Conservation (phyloP, 176 grass and related monocot species). For the Aegilops longissima region DNA sequence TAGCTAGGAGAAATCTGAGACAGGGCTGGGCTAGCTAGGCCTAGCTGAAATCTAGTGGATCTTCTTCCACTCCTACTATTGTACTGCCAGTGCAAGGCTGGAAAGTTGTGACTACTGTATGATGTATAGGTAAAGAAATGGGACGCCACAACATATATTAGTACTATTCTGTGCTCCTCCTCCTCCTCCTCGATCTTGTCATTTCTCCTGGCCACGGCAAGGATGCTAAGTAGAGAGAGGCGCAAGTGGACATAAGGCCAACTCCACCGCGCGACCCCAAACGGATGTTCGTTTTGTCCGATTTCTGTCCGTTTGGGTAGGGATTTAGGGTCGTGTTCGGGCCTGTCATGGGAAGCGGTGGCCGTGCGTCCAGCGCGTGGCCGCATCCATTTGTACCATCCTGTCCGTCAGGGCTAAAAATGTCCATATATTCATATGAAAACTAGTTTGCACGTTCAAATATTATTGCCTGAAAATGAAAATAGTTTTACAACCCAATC, state of each 20-base stretch:
- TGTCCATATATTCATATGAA: too few relatives aligned
- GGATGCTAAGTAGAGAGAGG: background rate
- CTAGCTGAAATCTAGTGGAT: constrained; percentile 51
- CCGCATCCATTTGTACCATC: too few relatives aligned
- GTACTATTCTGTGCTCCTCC: background rate
- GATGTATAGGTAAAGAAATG: constrained; percentile 64
- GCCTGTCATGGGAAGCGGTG: too few relatives aligned
- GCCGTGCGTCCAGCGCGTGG: too few relatives aligned
- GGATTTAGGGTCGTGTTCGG: too few relatives aligned
- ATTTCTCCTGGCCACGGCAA: background rate
- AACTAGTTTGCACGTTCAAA: too few relatives aligned
- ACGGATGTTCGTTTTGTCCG: too few relatives aligned
- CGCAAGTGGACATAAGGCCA: background rate
- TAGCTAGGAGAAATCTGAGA: background rate
- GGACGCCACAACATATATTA: constrained; percentile 29
- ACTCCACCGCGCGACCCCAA: too few relatives aligned
- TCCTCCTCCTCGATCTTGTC: constrained; percentile 2
- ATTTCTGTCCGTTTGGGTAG: too few relatives aligned
- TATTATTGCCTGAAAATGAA: too few relatives aligned
- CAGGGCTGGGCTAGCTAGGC: constrained; percentile 4
- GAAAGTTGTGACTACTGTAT: constrained; percentile 32
- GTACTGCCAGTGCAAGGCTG: constrained; percentile 37
- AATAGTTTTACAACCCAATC: too few relatives aligned
- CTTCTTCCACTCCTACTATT: constrained; percentile 45
- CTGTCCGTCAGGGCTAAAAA: too few relatives aligned